These are phyloP conservation scores for Kluyveromyces sp. DNA, from an alignment of 1,139 yeast genomes.

Conservation along the genomic window DNA sequence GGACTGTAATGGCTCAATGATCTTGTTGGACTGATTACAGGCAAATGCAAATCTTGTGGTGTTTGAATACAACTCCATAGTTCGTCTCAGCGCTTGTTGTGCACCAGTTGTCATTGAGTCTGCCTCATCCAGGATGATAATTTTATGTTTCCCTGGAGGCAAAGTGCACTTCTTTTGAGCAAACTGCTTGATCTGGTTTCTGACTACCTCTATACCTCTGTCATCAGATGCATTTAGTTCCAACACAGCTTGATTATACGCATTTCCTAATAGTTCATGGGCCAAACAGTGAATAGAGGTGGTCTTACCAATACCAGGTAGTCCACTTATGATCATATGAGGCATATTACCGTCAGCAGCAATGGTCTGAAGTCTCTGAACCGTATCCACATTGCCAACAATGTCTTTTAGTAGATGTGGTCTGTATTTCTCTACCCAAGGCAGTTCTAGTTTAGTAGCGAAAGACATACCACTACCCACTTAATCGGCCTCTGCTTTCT, in stretches of 20 bases:
- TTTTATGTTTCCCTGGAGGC: conserved; percentile 76
- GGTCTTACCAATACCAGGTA: conserved; percentile 97
- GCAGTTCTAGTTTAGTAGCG: conserved; percentile 32
- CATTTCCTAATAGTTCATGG: conserved; percentile 66
- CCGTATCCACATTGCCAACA: conserved; percentile 89
- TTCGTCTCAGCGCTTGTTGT: conserved; percentile 93
- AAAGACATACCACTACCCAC: conserved; percentile 9
- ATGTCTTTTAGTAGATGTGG: conserved; percentile 74
- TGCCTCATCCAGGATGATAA: conserved; percentile 87
- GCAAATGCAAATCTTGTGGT: conserved; percentile 97
- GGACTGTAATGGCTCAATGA: conserved; percentile 93
- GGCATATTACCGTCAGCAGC: conserved; percentile 96
- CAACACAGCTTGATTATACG: conserved; percentile 73
- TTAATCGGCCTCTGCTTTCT: neutral
- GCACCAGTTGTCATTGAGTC: conserved; percentile 93
- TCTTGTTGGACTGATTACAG: conserved; percentile 88
- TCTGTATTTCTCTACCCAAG: conserved; percentile 92
- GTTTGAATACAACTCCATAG: conserved; percentile 92
- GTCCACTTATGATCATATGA: conserved; percentile 85
- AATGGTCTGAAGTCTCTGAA: conserved; percentile 74
- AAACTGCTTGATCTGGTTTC: conserved; percentile 87
- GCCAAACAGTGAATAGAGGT: conserved; percentile 92
- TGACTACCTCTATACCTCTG: conserved; percentile 90
- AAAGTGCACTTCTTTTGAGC: conserved; percentile 84
- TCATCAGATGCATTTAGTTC: conserved; percentile 96